Conservation (phyloP, 1,139 yeast species). For the Scheffersomyces insectosa region DNA sequence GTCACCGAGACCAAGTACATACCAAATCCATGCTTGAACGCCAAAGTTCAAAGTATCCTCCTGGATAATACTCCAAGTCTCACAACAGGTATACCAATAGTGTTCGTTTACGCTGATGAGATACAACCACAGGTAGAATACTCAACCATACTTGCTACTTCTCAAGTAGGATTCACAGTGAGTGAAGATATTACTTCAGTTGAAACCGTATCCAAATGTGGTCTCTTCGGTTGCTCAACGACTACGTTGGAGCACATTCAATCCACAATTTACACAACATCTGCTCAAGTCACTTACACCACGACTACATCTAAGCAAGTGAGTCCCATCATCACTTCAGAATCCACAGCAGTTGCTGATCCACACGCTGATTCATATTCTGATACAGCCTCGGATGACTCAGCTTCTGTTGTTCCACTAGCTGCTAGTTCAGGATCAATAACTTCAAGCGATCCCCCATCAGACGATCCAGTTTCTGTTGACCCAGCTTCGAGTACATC, state of each 20-base stretch:
- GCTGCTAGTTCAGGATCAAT: background rate
- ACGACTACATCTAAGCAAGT: slow-evolving; percentile 13
- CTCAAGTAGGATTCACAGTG: slow-evolving; percentile 16
- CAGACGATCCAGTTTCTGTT: background rate
- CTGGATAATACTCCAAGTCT: slow-evolving; percentile 22
- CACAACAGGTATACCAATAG: slow-evolving; percentile 33
- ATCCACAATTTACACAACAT: slow-evolving; percentile 10
- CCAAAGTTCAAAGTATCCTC: slow-evolving; percentile 22
- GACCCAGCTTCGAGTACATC: background rate
- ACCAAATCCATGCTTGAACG: slow-evolving; percentile 29
- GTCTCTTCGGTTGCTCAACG: background rate
- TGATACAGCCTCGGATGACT: slow-evolving; percentile 7
- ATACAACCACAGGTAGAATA: slow-evolving; percentile 2
- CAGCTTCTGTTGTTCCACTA: slow-evolving; percentile 12
- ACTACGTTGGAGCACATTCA: background rate
- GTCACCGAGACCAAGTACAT: slow-evolving; percentile 34
- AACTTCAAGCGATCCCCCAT: background rate
- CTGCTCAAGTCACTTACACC: slow-evolving; percentile 12
- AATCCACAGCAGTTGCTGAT: slow-evolving; percentile 18
- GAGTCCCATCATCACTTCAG: slow-evolving; percentile 15
- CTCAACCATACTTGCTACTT: slow-evolving; percentile 2
- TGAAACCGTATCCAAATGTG: slow-evolving; percentile 5
- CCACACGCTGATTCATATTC: background rate
- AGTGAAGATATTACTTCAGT: slow-evolving; percentile 14
- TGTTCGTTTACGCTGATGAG: slow-evolving; percentile 29